Percentiles rank a stretch among this genome's conserved stretches.
phyloP scores from a whole-genome alignment of 2,329 filamentous ascomycete species.

The Mariannaea sp. region DNA sequence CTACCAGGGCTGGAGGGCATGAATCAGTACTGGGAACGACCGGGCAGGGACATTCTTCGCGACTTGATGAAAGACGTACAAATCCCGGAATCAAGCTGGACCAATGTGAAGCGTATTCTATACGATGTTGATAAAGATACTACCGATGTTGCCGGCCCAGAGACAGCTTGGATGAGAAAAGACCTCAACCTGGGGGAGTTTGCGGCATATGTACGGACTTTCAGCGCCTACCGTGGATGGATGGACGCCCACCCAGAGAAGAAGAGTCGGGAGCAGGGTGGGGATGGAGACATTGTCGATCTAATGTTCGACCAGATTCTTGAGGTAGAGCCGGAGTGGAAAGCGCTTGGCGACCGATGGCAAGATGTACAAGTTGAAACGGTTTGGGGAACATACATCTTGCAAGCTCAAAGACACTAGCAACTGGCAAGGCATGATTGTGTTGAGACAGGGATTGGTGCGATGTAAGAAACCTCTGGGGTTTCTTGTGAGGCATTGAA shows the following conservation, averaged over 20 bases:
- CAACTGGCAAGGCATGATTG: background rate
- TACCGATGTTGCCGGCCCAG: conserved; percentile 40
- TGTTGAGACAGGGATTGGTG: background rate
- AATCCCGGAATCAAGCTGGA: conserved; percentile 58
- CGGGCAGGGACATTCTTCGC: conserved; percentile 60
- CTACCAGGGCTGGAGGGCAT: conserved; percentile 53
- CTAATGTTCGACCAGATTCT: conserved; percentile 63
- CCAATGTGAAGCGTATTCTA: conserved; percentile 55
- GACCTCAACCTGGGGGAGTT: conserved; percentile 60
- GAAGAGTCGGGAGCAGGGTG: conserved; percentile 57
- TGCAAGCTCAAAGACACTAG: conserved; percentile 50
- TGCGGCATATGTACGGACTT: conserved; percentile 66
- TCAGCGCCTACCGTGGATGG: conserved; percentile 64
- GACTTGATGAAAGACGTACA: conserved; percentile 56
- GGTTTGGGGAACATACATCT: conserved; percentile 65
- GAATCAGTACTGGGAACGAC: conserved; percentile 65
- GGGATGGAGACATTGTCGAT: conserved; percentile 65
- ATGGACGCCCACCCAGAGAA: conserved; percentile 56
- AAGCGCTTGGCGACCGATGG: conserved; percentile 54
- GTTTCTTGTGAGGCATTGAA: no score
- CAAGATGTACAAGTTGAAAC: conserved; percentile 58
- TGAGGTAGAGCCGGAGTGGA: conserved; percentile 58
- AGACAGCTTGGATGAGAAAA: conserved; percentile 56
- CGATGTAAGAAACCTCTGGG: no score
- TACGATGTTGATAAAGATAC: conserved; percentile 59